Evolutionary conservation across 1,139 yeast genomes (phyloP).

Genomic region (Scheffersomyces quercinus): DNA sequence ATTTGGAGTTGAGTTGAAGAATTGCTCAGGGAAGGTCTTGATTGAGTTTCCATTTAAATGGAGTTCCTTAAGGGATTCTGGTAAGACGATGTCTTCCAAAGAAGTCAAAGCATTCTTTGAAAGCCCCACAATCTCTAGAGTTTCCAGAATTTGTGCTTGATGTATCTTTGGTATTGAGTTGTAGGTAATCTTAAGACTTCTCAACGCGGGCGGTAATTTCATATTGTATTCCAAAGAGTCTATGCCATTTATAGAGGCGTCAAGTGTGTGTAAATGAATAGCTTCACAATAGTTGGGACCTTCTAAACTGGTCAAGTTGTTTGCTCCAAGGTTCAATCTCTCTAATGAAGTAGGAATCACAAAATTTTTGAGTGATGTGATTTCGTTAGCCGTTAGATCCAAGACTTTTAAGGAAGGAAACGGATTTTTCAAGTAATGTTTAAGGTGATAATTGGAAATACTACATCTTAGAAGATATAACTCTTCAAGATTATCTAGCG

Average conservation of each 20-base stretch:
- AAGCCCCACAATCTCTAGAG: conserved; percentile 16
- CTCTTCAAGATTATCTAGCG: conserved; percentile 16
- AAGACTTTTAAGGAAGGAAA: conserved; percentile 12
- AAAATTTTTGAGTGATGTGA: conserved; percentile 15
- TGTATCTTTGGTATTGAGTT: conserved; percentile 14
- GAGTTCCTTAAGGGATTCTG: conserved; percentile 15
- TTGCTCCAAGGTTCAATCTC: conserved; percentile 17
- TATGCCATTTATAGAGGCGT: conserved; percentile 16
- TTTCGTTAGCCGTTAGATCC: conserved; percentile 21
- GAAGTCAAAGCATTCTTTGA: conserved; percentile 16
- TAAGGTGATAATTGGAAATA: conserved; percentile 12
- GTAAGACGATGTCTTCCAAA: conserved; percentile 13
- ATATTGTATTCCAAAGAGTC: conserved; percentile 8
- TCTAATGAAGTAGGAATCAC: conserved; percentile 15
- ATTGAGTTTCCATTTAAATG: conserved; percentile 18
- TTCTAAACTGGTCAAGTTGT: conserved; percentile 16
- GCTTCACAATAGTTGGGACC: conserved; percentile 15
- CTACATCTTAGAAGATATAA: conserved; percentile 20
- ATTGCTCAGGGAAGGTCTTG: conserved; percentile 13
- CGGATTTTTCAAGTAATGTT: conserved; percentile 6
- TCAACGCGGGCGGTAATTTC: conserved; percentile 15
- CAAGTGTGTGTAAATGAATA: conserved; percentile 8
- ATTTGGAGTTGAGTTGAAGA: conserved; percentile 11
- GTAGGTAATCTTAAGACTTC: conserved; percentile 16
- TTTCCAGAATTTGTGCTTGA: conserved; percentile 13